phyloP scores from a whole-genome alignment of 1,284 basidiomycete species.

The Violaceomyces palustris region DNA sequence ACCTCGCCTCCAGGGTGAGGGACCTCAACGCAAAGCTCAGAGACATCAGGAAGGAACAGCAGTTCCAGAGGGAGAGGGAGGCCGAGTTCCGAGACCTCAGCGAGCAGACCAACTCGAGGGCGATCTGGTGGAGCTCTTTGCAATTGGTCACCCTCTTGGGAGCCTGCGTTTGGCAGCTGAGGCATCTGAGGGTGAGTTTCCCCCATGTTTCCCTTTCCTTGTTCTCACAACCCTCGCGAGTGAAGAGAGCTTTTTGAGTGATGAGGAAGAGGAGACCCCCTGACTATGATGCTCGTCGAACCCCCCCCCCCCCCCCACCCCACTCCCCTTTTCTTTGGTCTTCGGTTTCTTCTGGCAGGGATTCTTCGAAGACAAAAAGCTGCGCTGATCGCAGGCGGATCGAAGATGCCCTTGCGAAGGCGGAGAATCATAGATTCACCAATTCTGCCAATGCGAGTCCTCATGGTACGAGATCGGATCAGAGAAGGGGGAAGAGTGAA shows the following conservation, averaged over 20 bases:
- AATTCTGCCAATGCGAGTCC: no score
- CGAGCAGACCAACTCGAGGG: slow-evolving; percentile 78
- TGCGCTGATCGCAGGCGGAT: no score
- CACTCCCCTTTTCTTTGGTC: background rate
- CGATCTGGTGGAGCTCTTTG: slow-evolving; percentile 84
- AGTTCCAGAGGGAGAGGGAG: slow-evolving; percentile 90
- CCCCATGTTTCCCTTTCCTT: no score
- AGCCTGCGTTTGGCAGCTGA: slow-evolving; percentile 87
- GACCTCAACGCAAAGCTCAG: slow-evolving; percentile 89
- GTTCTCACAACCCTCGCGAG: background rate
- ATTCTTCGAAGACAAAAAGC: slow-evolving; percentile 51
- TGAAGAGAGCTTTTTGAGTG: no score
- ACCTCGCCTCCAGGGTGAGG: slow-evolving; percentile 76
- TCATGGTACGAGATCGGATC: no score
- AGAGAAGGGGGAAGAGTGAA: no score
- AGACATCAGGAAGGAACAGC: slow-evolving; percentile 90
- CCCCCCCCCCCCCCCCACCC: background rate
- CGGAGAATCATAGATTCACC: no score
- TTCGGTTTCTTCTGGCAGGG: slow-evolving; percentile 7
- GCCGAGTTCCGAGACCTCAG: slow-evolving; percentile 82
- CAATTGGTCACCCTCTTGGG: slow-evolving; percentile 79
- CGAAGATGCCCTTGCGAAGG: no score
- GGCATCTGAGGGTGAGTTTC: slow-evolving; percentile 68
- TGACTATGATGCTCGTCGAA: background rate
- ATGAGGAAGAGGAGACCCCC: no score